phyloP scores from a whole-genome alignment of 2,329 filamentous ascomycete genomes.

The Verticillium isaacii region DNA sequence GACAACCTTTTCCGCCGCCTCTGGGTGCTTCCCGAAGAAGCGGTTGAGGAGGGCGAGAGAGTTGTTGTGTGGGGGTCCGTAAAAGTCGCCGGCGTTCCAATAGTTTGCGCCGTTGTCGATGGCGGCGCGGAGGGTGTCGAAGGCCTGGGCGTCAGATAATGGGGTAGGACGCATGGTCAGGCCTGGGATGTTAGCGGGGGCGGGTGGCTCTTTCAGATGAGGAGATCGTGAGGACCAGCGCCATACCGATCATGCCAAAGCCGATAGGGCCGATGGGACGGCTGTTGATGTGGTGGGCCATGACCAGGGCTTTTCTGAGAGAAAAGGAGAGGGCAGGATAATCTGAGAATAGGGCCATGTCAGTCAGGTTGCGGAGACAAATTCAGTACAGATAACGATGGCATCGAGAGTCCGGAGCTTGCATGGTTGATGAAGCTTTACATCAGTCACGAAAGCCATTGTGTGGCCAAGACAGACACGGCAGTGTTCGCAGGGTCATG shows the following conservation, averaged over 20 bases:
- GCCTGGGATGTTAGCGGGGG: neutral
- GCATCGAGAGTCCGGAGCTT: too few relatives aligned
- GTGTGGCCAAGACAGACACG: too few relatives aligned
- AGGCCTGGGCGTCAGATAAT: neutral
- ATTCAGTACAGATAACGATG: too few relatives aligned
- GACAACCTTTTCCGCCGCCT: neutral
- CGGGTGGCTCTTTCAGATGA: neutral
- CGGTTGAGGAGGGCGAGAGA: neutral
- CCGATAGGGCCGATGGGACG: slow-evolving; percentile 18
- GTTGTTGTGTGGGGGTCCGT: neutral
- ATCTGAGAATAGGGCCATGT: too few relatives aligned
- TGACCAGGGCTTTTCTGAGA: slow-evolving; percentile 6
- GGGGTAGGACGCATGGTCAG: neutral
- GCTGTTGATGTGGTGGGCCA: slow-evolving; percentile 17
- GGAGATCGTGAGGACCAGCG: neutral
- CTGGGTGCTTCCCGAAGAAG: neutral
- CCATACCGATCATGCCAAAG: slow-evolving; percentile 20
- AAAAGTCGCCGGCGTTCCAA: neutral
- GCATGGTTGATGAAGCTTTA: too few relatives aligned
- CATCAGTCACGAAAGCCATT: too few relatives aligned
- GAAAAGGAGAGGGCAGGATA: neutral
- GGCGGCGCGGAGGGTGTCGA: neutral
- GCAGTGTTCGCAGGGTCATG: too few relatives aligned
- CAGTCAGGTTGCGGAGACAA: too few relatives aligned
- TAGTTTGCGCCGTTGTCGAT: neutral